Evolutionary conservation across 2,329 filamentous ascomycete species (phyloP).

Genomic region (Penicillium occitanis): DNA sequence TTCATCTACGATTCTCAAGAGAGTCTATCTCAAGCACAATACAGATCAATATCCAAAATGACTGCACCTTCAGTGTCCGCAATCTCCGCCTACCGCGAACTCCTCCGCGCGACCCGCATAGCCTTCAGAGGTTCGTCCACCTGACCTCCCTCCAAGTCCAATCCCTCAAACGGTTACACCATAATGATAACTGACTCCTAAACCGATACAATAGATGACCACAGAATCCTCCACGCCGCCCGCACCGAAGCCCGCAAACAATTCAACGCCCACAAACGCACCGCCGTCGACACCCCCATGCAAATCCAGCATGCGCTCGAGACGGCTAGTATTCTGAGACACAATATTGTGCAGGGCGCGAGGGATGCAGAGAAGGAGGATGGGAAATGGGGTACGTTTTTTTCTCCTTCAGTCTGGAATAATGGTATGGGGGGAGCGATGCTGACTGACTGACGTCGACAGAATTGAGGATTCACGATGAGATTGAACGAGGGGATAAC

Average conservation of each 20-base stretch:
- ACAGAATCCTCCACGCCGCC: constrained; percentile 66
- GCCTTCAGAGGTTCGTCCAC: constrained; percentile 71
- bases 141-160: not conserved
- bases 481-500: constrained; percentile 91
- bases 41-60: constrained; percentile 22
- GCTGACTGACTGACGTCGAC: not conserved
- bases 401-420: not conserved
- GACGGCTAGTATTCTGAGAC: constrained; percentile 72
- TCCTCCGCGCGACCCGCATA: constrained; percentile 76
- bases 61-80: constrained; percentile 54
- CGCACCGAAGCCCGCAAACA: constrained; percentile 68
- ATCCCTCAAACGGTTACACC: not conserved
- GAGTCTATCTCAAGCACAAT: not conserved
- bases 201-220: constrained; percentile 60
- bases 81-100: constrained; percentile 72
- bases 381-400: constrained; percentile 37
- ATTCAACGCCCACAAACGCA: constrained; percentile 67
- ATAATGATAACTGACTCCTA: not conserved
- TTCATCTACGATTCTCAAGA: not conserved
- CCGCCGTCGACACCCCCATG: constrained; percentile 60
- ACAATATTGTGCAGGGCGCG: constrained; percentile 86
- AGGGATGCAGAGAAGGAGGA: constrained; percentile 35
- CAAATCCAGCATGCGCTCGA: constrained; percentile 78
- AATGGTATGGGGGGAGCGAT: not conserved
- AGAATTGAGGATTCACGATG: constrained; percentile 86